Base-by-base conservation (phyloP, 139 green algal genomes). In the Deuterostichococcus epilithicus region DNA sequence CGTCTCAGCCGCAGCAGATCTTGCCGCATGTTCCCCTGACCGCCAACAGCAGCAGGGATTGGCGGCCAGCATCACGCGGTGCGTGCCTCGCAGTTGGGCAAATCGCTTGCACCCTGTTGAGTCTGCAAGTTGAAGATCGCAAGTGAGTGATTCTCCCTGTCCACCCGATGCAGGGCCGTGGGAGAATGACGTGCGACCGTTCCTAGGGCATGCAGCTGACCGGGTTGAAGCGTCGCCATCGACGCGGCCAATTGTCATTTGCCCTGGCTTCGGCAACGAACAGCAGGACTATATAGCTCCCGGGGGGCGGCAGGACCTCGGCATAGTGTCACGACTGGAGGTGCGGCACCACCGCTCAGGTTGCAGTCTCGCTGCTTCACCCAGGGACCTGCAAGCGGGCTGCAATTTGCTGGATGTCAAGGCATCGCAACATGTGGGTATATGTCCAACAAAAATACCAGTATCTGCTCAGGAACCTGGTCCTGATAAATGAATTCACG, bases 251-350 rank as follows among this genome's bases (percentile, higher is more conserved):
- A 34, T 92, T 0, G 76, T 92, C 0, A 80, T 92, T 10, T 74
- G 87, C 28, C 81, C 86, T 4, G 88, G 88, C 0, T 92, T 92
- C 73, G 86, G 88, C 35, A 92, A 92, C 59, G 45, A 68, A 66
- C 70, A 80, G 0, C 20, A n/a, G 2, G 88, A 92, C 63, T 92
- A 92, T 59, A 33, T 66, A 0, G 68, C 74, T 3, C 84, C 84
- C 3, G 85, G 86, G 71, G 79, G 44, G 0, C 28, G 77, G 32
- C 68, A 32, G 8, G 75, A 83, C 34, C 71, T 37, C 10, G 26
- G 47, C 66, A 63, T 88, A 30, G 75, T 67, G 0, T 28, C 76
- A 1, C 74, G n/a, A 1, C 76, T 89, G 3, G 5, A 83, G 81
- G 74, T 86, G 28, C 2, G 6, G 26, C 5, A n/a, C 33, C 34